phyloP scores from a whole-genome alignment of 345 rosid species.

The Lepidium didymum region DNA sequence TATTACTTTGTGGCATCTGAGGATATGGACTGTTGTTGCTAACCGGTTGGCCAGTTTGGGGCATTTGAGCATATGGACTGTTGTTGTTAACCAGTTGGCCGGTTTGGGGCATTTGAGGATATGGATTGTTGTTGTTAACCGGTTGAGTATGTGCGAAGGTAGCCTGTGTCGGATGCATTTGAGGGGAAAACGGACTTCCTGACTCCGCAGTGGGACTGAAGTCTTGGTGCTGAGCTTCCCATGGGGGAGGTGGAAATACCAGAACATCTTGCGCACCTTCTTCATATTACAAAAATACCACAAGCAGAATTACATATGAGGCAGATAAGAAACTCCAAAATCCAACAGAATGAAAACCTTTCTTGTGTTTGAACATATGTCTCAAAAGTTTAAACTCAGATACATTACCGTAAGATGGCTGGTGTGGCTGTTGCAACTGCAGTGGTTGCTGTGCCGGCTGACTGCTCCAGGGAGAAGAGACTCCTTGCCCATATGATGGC shows the following conservation, averaged over 20 bases:
- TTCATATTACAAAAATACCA: conserved; percentile 22
- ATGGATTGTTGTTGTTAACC: conserved; percentile 24
- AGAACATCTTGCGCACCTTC: conserved; percentile 53
- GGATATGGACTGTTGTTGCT: conserved; percentile 34
- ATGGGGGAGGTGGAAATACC: conserved; percentile 89
- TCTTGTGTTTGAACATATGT: background rate
- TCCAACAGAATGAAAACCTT: conserved; percentile 4
- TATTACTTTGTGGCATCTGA: conserved; percentile 51
- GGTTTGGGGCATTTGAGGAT: conserved; percentile 44
- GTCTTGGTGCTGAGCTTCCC: conserved; percentile 86
- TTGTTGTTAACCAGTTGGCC: conserved; percentile 41
- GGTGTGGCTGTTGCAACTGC: conserved; percentile 37
- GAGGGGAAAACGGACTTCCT: conserved; percentile 51
- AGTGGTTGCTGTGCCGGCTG: conserved; percentile 43
- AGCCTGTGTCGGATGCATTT: conserved; percentile 51
- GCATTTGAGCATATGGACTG: conserved; percentile 36
- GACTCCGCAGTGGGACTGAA: conserved; percentile 41
- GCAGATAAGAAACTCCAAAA: background rate
- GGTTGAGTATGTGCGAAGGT: conserved; percentile 42
- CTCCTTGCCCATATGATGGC: conserved; percentile 45
- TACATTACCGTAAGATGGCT: conserved; percentile 56
- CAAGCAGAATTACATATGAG: conserved; percentile 4
- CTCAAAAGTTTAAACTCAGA: background rate
- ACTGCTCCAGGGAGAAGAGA: conserved; percentile 65
- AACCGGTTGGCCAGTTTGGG: conserved; percentile 45